Evolutionary conservation across 139 green algal genomes (phyloP).

Genomic region (Gonium pectorale): DNA sequence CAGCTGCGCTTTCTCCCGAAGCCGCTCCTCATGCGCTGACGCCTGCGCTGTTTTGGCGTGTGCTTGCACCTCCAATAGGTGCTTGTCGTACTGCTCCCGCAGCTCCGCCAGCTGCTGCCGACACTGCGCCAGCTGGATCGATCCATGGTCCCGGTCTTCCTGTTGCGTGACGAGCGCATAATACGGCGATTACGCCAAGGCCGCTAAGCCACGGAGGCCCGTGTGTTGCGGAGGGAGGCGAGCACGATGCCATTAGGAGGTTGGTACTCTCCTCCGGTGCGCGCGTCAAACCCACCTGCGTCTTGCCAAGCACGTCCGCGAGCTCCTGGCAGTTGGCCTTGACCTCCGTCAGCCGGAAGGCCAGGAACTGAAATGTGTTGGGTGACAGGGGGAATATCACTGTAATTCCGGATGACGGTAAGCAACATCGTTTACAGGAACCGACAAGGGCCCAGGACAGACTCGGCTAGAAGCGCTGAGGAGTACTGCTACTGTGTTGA

Average conservation of each 20-base stretch:
- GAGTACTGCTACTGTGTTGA: too few relatives aligned
- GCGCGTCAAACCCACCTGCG: too few relatives aligned
- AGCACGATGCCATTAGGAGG: too few relatives aligned
- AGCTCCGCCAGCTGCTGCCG: slow-evolving; percentile 61
- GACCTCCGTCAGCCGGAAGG: slow-evolving; percentile 84
- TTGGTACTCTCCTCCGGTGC: too few relatives aligned
- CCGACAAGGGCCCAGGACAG: too few relatives aligned
- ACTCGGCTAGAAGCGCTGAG: too few relatives aligned
- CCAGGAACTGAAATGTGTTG: slow-evolving; percentile 76
- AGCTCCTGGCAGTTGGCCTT: slow-evolving; percentile 64
- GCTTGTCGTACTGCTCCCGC: slow-evolving; percentile 69
- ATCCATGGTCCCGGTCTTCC: slow-evolving; percentile 24
- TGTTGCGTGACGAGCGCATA: too few relatives aligned
- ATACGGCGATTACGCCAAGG: too few relatives aligned
- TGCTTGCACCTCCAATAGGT: slow-evolving; percentile 72
- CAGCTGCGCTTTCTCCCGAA: slow-evolving; percentile 63
- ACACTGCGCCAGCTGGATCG: slow-evolving; percentile 45
- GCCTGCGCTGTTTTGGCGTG: slow-evolving; percentile 64
- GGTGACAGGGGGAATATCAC: neutral
- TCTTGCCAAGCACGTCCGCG: slow-evolving; percentile 51
- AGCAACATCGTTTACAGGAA: too few relatives aligned
- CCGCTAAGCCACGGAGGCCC: too few relatives aligned
- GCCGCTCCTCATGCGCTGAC: slow-evolving; percentile 62
- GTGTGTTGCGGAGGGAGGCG: too few relatives aligned
- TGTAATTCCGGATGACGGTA: too few relatives aligned